Evolutionary conservation across 1,284 basidiomycete species (phyloP), one percentile per base, ranked within the genome.

Genomic region (Thecaphora thlaspeos): DNA sequence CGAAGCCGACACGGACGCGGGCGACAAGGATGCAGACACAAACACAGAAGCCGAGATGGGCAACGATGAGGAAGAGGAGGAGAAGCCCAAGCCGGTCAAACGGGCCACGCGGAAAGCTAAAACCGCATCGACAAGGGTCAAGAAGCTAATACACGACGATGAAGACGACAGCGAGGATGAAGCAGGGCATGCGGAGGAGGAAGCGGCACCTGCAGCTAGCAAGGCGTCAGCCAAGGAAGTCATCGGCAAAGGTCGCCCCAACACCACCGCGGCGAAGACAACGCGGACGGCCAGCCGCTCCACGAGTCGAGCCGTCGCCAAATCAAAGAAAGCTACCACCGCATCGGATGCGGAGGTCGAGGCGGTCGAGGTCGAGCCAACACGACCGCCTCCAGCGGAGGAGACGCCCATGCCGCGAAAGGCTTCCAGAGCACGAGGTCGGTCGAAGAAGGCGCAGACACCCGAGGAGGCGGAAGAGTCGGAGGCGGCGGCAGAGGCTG

Each of bases 211-310:
- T 10, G 37, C 19, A 4, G 14, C 4, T 5, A 15, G 19, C 17
- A 21, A 38, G 37, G 37, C 19, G 15, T 5, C 15, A 15, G 37
- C 15, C 17, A 21, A 38, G 37, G 37, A 8, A 4, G 37, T 8
- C 7, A 21, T 21, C 17, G 17, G 17, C 37, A 38, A 38, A 15
- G 19, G 19, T 8, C 15, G 37, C 17, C 15, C 17, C 15, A 38
- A 4, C 7, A 38, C 37, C 14, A 15, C 15, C 17, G 17, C 7
- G 37, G 37, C 14, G 18, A 24, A 49, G 2, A 38, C n/a, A 14
- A 63, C 52, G 38, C 47, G 56, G 2, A 64, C 55, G n/a, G 42
- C 47, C 15, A 59, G 56, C 39, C 52, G 61, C 15, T 64, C 56
- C n/a, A 11, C 26, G 26, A 28, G 26, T 11, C 26, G 26, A 28